A percentile compares a stretch with the other conserved stretches of the same genome.
phyloP scores from a whole-genome alignment of 164 flowering plant species.

The Paratinospora sagittata region DNA sequence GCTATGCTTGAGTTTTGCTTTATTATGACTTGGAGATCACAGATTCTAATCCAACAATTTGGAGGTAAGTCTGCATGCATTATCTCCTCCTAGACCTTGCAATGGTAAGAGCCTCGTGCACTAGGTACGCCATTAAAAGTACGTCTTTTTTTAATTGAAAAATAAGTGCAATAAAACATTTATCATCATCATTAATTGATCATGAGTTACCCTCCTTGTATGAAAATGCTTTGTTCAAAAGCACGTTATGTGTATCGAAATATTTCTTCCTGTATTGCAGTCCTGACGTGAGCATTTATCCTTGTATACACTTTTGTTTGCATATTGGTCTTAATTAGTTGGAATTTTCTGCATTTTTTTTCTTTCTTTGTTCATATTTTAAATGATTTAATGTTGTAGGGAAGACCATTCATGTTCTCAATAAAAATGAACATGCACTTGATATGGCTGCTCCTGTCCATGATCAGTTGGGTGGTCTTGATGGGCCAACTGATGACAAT shows the following conservation, averaged over 20 bases:
- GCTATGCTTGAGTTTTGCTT: no score
- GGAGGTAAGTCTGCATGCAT: no score
- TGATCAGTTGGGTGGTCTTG: conserved; percentile 45
- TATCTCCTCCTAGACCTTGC: no score
- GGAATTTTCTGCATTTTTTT: not conserved
- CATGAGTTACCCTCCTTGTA: no score
- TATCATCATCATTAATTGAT: no score
- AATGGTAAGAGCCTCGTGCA: no score
- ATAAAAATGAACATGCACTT: conserved; percentile 95
- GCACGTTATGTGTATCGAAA: not conserved
- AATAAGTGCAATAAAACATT: no score
- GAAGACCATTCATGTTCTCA: conserved; percentile 77
- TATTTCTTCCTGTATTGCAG: not conserved
- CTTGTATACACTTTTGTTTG: not conserved
- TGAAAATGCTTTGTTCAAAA: not conserved
- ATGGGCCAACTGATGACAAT: conserved; percentile 36
- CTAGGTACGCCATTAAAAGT: no score
- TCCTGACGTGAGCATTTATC: not conserved
- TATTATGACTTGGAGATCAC: no score
- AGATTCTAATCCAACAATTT: no score
- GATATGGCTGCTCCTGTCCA: conserved; percentile 92
- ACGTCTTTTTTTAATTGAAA: no score
- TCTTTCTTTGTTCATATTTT: not conserved
- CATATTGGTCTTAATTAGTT: not conserved
- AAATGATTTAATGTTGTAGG: conserved; percentile 34